These are phyloP conservation scores for Mortierella sp. DNA, from an alignment of 371 early-diverging fungal species.

Conservation along the genomic window DNA sequence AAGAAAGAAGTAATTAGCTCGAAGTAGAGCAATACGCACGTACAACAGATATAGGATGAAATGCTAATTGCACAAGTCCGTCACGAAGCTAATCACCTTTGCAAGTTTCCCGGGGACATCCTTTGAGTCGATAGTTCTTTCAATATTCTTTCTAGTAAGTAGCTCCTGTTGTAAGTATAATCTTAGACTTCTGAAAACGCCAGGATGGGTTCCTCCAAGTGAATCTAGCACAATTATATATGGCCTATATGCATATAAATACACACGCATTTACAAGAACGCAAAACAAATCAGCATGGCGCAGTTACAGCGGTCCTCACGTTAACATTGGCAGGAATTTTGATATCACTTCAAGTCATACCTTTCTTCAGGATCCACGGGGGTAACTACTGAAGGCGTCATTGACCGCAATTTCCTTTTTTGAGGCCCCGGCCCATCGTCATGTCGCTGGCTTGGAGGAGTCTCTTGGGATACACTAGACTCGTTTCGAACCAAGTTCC, in stretches of 20 bases:
- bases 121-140: slow-evolving; percentile 14
- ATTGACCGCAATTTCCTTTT: slow-evolving; percentile 19
- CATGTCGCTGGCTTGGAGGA: not conserved
- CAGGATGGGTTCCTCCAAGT: slow-evolving; percentile 59
- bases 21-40: not conserved
- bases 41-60: not conserved
- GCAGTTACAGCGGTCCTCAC: not conserved
- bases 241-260: slow-evolving; percentile 11
- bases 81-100: slow-evolving; percentile 23
- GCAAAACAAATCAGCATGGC: not conserved
- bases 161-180: slow-evolving; percentile 58
- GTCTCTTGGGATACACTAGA: not conserved
- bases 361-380: slow-evolving; percentile 33
- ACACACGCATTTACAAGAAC: not conserved
- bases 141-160: slow-evolving; percentile 32
- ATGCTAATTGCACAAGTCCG: not conserved
- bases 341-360: slow-evolving; percentile 8
- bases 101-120: slow-evolving; percentile 50
- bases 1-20: not conserved
- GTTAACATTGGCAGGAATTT: not conserved
- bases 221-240: slow-evolving; percentile 68
- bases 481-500: not conserved
- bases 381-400: not conserved
- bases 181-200: slow-evolving; percentile 54
- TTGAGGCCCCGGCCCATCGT: not conserved